Conservation (phyloP, 768 basidiomycete species). For the Trametes cingulata region DNA sequence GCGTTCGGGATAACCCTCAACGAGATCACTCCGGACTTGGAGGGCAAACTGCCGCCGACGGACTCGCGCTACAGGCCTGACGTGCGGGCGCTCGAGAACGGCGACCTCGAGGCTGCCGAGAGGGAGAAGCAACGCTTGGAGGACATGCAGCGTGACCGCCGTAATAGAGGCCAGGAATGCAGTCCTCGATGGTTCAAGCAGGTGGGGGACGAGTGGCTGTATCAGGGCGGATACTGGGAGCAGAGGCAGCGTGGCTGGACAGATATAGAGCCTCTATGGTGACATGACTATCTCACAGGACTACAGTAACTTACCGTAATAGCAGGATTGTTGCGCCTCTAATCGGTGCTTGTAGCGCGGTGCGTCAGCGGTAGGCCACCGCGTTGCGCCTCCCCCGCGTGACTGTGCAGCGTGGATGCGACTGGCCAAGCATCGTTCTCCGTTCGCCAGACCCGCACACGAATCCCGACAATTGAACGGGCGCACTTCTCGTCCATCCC, state of each 20-base stretch:
- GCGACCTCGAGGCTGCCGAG: conserved; percentile 70
- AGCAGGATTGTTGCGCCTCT: conserved; percentile 9
- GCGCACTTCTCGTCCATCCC: conserved; percentile 6
- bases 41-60: conserved; percentile 67
- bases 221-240: conserved; percentile 85
- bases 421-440: background rate
- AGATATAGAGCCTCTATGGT: conserved; percentile 64
- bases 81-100: conserved; percentile 81
- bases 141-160: conserved; percentile 73
- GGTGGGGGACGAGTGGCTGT: conserved; percentile 71
- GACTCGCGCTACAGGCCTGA: conserved; percentile 84
- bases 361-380: background rate
- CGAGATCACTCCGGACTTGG: conserved; percentile 69
- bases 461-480: conserved; percentile 18
- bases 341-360: background rate
- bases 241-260: conserved; percentile 66
- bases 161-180: conserved; percentile 58
- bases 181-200: conserved; percentile 77
- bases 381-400: conserved; percentile 1
- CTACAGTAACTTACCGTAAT: conserved; percentile 17
- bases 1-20: conserved; percentile 78
- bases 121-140: conserved; percentile 71
- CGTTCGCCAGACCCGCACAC: background rate
- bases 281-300: conserved; percentile 29
- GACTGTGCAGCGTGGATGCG: conserved; percentile 4